Percentiles rank a stretch among this genome's conserved stretches.
Evolutionary conservation across 2,329 filamentous ascomycete species (phyloP).

Genomic region (Nigrospora oryzae): DNA sequence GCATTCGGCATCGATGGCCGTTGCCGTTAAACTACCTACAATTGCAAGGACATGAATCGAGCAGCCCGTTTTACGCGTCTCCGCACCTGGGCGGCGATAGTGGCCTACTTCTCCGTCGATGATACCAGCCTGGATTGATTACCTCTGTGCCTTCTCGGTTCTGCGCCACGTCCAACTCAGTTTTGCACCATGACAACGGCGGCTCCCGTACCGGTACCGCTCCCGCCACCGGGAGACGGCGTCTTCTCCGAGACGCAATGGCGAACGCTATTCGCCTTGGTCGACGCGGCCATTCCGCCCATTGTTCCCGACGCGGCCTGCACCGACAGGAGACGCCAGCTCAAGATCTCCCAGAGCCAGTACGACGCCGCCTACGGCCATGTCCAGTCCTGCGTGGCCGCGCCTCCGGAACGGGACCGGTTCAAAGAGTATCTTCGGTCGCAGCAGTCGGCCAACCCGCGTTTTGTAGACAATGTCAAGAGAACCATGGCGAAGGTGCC

Average conservation of each 20-base stretch:
- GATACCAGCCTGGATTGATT: too few species aligned
- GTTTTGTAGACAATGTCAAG: slow-evolving; percentile 41
- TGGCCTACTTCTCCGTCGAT: too few species aligned
- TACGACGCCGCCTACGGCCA: slow-evolving; percentile 36
- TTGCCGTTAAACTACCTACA: too few species aligned
- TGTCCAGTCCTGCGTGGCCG: slow-evolving; percentile 24
- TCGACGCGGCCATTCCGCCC: slow-evolving; percentile 54
- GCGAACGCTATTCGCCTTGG: slow-evolving; percentile 42
- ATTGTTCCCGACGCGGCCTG: slow-evolving; percentile 34
- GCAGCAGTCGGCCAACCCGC: slow-evolving; percentile 39
- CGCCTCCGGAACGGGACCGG: slow-evolving; percentile 29
- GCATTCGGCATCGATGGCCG: too few species aligned
- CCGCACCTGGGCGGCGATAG: too few species aligned
- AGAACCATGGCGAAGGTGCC: slow-evolving; percentile 30
- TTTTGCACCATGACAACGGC: too few species aligned
- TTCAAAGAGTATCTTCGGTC: slow-evolving; percentile 45
- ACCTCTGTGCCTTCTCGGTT: too few species aligned
- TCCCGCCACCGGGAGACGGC: slow-evolving; percentile 10
- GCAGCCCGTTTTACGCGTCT: too few species aligned
- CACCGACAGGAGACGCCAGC: slow-evolving; percentile 28
- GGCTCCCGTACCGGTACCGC: slow-evolving; percentile 9
- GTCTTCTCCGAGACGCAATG: slow-evolving; percentile 35
- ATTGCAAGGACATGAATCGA: too few species aligned
- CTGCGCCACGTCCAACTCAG: too few species aligned
- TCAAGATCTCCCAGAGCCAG: slow-evolving; percentile 38